These are phyloP conservation scores for Mortierella sp. DNA, from an alignment of 371 early-diverging fungal genomes.

Conservation along the genomic window DNA sequence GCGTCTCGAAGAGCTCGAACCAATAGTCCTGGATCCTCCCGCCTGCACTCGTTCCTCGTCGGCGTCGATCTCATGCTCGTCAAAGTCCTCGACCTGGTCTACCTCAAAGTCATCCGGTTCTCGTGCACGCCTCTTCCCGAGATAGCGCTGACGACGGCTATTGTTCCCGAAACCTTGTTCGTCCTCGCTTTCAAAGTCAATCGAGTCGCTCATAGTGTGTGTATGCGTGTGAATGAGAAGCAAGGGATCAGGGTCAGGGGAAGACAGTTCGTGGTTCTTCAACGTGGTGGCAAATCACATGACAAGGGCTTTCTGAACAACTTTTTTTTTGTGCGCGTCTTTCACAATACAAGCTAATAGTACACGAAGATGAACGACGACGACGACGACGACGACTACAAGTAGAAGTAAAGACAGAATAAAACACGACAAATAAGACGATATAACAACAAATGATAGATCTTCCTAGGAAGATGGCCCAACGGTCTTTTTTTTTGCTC, in stretches of 20 bases:
- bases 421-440: neutral
- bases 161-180: constrained; percentile 26
- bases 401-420: neutral
- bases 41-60: neutral
- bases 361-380: too few relatives aligned
- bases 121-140: constrained; percentile 13
- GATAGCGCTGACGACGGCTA: neutral
- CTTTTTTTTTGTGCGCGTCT: too few relatives aligned
- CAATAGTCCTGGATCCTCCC: neutral
- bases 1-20: too few relatives aligned
- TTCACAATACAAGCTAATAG: too few relatives aligned
- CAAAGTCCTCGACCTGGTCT: constrained; percentile 8
- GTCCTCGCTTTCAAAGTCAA: constrained; percentile 22
- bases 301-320: too few relatives aligned
- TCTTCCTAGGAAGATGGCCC: too few relatives aligned
- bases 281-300: neutral
- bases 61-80: neutral
- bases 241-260: too few relatives aligned
- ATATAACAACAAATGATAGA: neutral
- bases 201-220: constrained; percentile 17
- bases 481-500: too few relatives aligned
- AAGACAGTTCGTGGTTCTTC: too few relatives aligned
- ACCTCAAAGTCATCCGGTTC: constrained; percentile 6
- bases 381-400: too few relatives aligned
- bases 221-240: neutral